Evolutionary conservation across 1,284 basidiomycete species (phyloP).

Genomic region (Cryptococcus maquisensis): DNA sequence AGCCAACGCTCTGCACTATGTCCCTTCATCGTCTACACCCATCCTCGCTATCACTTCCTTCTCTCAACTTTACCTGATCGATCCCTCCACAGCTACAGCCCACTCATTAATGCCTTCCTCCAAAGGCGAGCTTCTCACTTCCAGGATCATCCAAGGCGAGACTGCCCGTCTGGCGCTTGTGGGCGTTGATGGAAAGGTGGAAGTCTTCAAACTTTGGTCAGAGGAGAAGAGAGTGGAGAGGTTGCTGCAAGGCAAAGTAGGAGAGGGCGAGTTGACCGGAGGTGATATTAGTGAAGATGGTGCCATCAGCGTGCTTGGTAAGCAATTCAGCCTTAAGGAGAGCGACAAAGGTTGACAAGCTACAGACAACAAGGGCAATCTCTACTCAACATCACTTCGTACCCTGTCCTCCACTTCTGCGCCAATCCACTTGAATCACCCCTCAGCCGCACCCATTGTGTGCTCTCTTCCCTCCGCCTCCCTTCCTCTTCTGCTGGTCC

Average conservation of each 20-base stretch:
- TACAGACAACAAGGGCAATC: constrained; percentile 5
- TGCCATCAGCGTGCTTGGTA: constrained; percentile 28
- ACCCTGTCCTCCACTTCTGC: constrained; percentile 5
- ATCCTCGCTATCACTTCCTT: constrained; percentile 16
- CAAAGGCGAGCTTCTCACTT: constrained; percentile 6
- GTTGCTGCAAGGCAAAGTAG: constrained; percentile 11
- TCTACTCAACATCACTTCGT: constrained; percentile 6
- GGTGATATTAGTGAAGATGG: constrained; percentile 33
- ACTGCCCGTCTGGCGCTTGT: constrained; percentile 10
- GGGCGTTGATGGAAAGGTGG: constrained; percentile 9
- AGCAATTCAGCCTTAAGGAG: not conserved
- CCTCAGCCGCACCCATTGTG: constrained; percentile 23
- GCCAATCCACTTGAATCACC: constrained; percentile 5
- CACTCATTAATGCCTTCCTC: not conserved
- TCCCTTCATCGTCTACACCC: constrained; percentile 8
- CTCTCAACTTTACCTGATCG: constrained; percentile 18
- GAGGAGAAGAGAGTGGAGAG: constrained; percentile 9
- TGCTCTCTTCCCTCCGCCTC: constrained; percentile 2
- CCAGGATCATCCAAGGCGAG: constrained; percentile 4
- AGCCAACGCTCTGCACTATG: constrained; percentile 17
- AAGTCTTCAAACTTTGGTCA: constrained; percentile 4
- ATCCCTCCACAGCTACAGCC: constrained; percentile 3
- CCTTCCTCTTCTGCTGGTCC: constrained; percentile 25
- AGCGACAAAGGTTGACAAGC: not conserved
- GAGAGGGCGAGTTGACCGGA: constrained; percentile 5